A percentile compares a stretch with the other conserved stretches of the same genome.
phyloP scores from a whole-genome alignment of 108 stramenopile species.

The Cylindrotheca fusiformis region DNA sequence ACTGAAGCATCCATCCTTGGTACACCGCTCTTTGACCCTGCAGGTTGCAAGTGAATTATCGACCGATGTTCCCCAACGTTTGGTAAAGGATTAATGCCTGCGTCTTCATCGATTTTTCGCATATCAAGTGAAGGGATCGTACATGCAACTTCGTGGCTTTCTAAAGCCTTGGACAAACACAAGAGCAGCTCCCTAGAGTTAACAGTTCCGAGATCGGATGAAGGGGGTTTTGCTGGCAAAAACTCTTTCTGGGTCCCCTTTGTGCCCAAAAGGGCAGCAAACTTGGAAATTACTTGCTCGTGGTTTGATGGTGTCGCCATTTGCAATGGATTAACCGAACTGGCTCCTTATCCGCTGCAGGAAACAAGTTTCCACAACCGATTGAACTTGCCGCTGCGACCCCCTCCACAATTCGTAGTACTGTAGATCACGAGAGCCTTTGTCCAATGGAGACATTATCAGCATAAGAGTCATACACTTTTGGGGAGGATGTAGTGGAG shows the following conservation, averaged over 20 bases:
- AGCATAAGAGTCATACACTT: too few relatives aligned
- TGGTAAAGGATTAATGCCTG: slow-evolving; percentile 24
- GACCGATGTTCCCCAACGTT: slow-evolving; percentile 35
- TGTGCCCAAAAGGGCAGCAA: slow-evolving; percentile 34
- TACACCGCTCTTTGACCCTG: slow-evolving; percentile 1
- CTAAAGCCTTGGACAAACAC: slow-evolving; percentile 29
- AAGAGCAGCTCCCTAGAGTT: slow-evolving; percentile 23
- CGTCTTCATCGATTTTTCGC: slow-evolving; percentile 29
- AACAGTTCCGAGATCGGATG: slow-evolving; percentile 6
- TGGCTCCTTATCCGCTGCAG: too few relatives aligned
- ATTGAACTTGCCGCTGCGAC: too few relatives aligned
- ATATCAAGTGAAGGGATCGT: slow-evolving; percentile 51
- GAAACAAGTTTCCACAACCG: too few relatives aligned
- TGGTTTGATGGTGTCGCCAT: slow-evolving; percentile 14
- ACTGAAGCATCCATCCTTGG: slow-evolving; percentile 42
- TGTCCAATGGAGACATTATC: too few relatives aligned
- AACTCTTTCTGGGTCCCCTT: slow-evolving; percentile 11
- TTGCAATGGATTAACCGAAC: too few relatives aligned
- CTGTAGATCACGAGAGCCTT: too few relatives aligned
- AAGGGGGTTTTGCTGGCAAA: slow-evolving; percentile 8
- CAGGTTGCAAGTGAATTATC: not conserved
- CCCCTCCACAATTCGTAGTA: too few relatives aligned
- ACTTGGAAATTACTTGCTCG: slow-evolving; percentile 32
- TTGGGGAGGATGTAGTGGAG: too few relatives aligned
- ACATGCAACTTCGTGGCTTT: slow-evolving; percentile 40